A percentile compares a stretch with the other conserved stretches of the same genome.
Evolutionary conservation across 1,139 yeast genomes (phyloP).

Genomic region (Magnusiomyces suaveolens): DNA sequence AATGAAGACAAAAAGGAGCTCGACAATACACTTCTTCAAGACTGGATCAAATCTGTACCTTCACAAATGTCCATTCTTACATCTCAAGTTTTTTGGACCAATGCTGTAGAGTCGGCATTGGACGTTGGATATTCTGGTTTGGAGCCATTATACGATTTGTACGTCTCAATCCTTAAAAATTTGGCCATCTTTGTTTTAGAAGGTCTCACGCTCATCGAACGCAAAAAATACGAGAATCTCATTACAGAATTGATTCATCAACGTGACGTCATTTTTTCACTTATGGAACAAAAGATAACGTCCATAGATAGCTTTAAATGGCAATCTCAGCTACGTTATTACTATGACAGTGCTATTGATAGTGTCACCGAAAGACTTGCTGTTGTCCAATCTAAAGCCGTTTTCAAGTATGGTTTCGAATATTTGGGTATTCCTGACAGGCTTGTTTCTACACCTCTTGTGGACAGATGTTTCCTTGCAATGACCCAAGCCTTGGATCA

Average conservation of each 20-base stretch:
- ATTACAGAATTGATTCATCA: constrained; percentile 64
- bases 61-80: constrained; percentile 52
- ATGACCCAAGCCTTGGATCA: constrained; percentile 70
- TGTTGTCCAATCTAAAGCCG: constrained; percentile 46
- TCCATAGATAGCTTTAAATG: constrained; percentile 35
- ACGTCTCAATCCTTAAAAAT: constrained; percentile 20
- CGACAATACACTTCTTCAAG: constrained; percentile 15
- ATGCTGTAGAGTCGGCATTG: constrained; percentile 32
- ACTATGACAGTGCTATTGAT: constrained; percentile 31
- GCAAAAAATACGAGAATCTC: constrained; percentile 48
- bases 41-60: constrained; percentile 39
- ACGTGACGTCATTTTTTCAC: constrained; percentile 33
- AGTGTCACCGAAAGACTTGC: constrained; percentile 30
- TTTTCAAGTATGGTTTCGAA: constrained; percentile 64
- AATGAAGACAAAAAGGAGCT: constrained; percentile 9
- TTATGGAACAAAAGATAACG: constrained; percentile 22
- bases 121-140: constrained; percentile 6
- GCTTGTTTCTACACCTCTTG: constrained; percentile 68
- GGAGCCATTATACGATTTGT: constrained; percentile 14
- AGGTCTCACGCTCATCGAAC: constrained; percentile 30
- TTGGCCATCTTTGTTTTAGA: constrained; percentile 30
- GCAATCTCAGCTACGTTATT: constrained; percentile 48
- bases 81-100: constrained; percentile 52
- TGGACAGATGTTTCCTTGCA: constrained; percentile 54
- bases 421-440: constrained; percentile 70